phyloP scores from a whole-genome alignment of 805 yeast genomes.

The Teunomyces atbi region DNA sequence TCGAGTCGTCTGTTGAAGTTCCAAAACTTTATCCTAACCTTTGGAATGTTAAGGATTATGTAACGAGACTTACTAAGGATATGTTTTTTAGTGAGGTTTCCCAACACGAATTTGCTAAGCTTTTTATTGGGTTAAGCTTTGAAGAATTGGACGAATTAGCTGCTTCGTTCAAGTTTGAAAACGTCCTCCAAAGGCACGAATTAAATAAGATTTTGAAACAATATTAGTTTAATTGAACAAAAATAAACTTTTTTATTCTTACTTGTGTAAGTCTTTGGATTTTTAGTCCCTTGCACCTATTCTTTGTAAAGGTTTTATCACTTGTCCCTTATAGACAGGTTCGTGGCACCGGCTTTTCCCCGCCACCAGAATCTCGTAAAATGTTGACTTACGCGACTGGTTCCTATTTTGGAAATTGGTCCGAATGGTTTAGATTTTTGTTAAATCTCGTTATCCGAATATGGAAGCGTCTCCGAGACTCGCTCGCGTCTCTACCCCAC shows the following conservation, averaged over 20 bases:
- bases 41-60: conserved; percentile 38
- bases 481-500: background rate
- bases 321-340: background rate
- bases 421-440: background rate
- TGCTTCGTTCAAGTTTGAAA: conserved; percentile 50
- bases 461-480: background rate
- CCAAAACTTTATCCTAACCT: conserved; percentile 45
- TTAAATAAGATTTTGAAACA: conserved; percentile 34
- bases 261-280: no score
- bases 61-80: conserved; percentile 41
- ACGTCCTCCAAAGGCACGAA: conserved; percentile 40
- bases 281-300: no score
- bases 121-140: conserved; percentile 38
- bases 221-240: conserved; percentile 13
- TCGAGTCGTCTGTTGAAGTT: conserved; percentile 27
- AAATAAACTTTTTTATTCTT: no score
- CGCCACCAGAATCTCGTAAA: background rate
- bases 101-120: conserved; percentile 46
- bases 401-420: background rate
- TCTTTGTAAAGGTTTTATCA: background rate
- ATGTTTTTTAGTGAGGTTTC: conserved; percentile 43
- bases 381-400: background rate
- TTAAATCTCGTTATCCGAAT: background rate
- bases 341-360: background rate
- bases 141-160: conserved; percentile 52